Evolutionary conservation across 345 rosid species (phyloP).

Genomic region (Ailanthus altissimus): DNA sequence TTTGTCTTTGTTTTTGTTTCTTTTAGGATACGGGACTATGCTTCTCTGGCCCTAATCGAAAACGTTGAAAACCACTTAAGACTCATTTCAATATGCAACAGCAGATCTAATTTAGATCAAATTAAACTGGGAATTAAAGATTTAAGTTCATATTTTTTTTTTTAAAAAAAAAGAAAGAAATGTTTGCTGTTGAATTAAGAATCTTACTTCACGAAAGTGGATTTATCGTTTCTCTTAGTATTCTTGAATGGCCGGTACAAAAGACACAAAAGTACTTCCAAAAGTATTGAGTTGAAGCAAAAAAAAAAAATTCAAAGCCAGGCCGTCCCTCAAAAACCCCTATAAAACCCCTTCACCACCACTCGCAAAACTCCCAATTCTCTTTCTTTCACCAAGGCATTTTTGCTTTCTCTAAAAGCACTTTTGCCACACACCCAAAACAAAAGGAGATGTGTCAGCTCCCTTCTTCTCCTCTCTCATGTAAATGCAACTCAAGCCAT

Average conservation of each 20-base stretch:
- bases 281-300: background rate
- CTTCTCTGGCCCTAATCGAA: background rate
- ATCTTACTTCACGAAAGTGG: slow-evolving; percentile 10
- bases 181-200: background rate
- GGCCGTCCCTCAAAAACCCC: slow-evolving; percentile 11
- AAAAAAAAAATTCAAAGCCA: background rate
- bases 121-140: background rate
- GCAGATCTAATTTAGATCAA: background rate
- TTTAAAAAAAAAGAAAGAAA: background rate
- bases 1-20: background rate
- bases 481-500: background rate
- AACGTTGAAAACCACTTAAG: background rate
- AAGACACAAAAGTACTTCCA: background rate
- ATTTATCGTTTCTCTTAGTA: background rate
- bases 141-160: background rate
- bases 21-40: background rate
- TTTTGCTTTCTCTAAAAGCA: background rate
- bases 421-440: background rate
- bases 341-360: slow-evolving; percentile 21
- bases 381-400: background rate
- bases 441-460: slow-evolving; percentile 7
- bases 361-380: background rate
- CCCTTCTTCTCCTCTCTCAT: background rate
- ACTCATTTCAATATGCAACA: background rate
- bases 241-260: slow-evolving; percentile 16